Evolutionary conservation across 208 protist species (phyloP).

Genomic region (Leishmania braziliensis): DNA sequence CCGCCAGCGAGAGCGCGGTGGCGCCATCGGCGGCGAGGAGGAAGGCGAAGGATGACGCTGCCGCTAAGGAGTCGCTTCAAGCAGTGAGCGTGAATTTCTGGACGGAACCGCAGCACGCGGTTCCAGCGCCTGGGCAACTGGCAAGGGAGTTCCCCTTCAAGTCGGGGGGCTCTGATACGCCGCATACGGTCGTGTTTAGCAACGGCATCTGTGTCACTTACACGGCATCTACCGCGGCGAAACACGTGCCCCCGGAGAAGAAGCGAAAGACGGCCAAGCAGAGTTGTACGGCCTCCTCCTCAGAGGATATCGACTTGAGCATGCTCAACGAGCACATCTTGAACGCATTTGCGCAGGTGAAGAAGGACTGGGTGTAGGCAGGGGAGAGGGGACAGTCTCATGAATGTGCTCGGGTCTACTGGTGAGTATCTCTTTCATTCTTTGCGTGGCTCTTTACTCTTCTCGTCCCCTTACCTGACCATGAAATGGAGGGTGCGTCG

Average conservation of each 20-base stretch:
- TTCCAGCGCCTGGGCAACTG: conserved; percentile 37
- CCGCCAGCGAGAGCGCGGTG: background rate
- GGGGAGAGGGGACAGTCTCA: background rate
- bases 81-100: conserved; percentile 72
- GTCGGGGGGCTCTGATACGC: conserved; percentile 21
- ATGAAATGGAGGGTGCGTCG: background rate
- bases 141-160: conserved; percentile 52
- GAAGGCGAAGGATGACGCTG: conserved; percentile 1
- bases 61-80: conserved; percentile 33
- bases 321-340: conserved; percentile 83
- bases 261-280: conserved; percentile 27
- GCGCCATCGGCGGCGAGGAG: background rate
- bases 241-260: conserved; percentile 40
- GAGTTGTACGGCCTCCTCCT: conserved; percentile 14
- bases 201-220: conserved; percentile 84
- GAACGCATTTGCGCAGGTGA: conserved; percentile 72
- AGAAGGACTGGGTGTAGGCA: conserved; percentile 9
- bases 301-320: conserved; percentile 71
- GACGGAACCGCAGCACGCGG: conserved; percentile 48
- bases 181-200: conserved; percentile 75
- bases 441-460: background rate
- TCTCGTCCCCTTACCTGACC: background rate
- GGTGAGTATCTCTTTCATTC: background rate
- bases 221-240: conserved; percentile 56
- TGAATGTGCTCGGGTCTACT: background rate